These are phyloP conservation scores for Wickerhamiella parazyma DNA, from an alignment of 805 yeast species.

Conservation along the genomic window DNA sequence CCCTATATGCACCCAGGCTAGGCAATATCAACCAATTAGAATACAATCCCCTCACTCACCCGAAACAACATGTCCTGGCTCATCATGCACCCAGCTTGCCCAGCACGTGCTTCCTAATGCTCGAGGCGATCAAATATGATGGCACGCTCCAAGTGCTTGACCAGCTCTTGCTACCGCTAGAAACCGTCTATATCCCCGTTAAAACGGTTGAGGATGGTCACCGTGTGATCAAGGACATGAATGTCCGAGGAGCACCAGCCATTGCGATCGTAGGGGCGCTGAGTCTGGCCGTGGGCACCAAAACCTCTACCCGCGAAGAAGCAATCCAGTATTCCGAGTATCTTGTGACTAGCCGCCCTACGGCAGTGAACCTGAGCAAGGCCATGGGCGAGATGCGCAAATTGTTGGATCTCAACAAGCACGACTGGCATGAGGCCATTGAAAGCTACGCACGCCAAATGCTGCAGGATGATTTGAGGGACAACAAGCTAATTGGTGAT, in stretches of 20 bases:
- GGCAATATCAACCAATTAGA: no score
- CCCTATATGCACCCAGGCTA: no score
- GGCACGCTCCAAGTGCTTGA: constrained; percentile 50
- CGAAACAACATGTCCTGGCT: no score
- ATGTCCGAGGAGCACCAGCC: constrained; percentile 97
- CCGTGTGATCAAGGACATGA: constrained; percentile 77
- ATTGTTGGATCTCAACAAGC: constrained; percentile 25
- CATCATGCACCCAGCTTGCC: no score
- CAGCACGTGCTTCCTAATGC: constrained; percentile 17
- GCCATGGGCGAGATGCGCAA: constrained; percentile 45
- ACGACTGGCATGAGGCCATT: constrained; percentile 16
- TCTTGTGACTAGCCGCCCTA: constrained; percentile 71
- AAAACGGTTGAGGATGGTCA: constrained; percentile 59
- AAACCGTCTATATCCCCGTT: constrained; percentile 53
- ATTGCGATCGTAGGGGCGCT: constrained; percentile 90
- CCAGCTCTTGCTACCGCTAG: constrained; percentile 71
- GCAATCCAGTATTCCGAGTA: constrained; percentile 28
- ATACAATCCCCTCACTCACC: no score
- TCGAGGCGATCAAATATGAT: constrained; percentile 60
- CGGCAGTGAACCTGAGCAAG: constrained; percentile 84
- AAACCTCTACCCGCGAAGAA: constrained; percentile 23
- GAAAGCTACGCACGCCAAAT: constrained; percentile 31
- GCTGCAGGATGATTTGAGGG: constrained; percentile 63
- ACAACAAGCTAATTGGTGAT: constrained; percentile 64
- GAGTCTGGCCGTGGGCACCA: constrained; percentile 63